A percentile compares a stretch with the other conserved stretches of the same genome.
These are phyloP conservation scores for Fusarium subglutinans DNA, from an alignment of 2,329 filamentous ascomycete genomes.

Conservation along the genomic window DNA sequence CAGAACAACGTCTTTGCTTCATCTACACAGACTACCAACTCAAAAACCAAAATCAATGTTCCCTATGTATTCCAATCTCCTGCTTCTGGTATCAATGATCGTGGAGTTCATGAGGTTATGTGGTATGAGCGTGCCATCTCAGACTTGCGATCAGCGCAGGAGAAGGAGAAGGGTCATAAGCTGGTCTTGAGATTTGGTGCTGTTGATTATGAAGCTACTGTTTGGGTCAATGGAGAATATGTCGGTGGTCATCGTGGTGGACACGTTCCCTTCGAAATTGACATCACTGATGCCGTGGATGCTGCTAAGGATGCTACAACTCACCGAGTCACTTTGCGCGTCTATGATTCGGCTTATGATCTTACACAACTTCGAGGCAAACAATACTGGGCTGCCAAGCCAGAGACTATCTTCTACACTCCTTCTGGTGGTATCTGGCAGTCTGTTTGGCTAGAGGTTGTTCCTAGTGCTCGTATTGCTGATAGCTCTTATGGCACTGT, in stretches of 20 bases:
- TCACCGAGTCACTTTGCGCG: slow-evolving; percentile 62
- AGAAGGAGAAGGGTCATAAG: slow-evolving; percentile 53
- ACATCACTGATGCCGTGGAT: slow-evolving; percentile 61
- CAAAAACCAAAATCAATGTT: slow-evolving; percentile 65
- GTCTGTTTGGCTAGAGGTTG: slow-evolving; percentile 65
- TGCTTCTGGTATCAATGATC: slow-evolving; percentile 69
- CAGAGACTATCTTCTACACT: slow-evolving; percentile 69
- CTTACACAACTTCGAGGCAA: slow-evolving; percentile 73
- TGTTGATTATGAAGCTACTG: slow-evolving; percentile 67
- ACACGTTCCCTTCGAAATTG: slow-evolving; percentile 67
- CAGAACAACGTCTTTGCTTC: slow-evolving; percentile 54
- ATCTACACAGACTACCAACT: slow-evolving; percentile 45
- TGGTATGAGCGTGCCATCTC: slow-evolving; percentile 69
- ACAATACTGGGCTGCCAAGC: slow-evolving; percentile 70
- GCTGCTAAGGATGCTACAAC: slow-evolving; percentile 34
- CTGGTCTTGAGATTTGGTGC: slow-evolving; percentile 67
- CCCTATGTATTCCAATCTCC: slow-evolving; percentile 73
- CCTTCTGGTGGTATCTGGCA: slow-evolving; percentile 68
- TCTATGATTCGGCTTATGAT: slow-evolving; percentile 72
- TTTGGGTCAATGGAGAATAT: slow-evolving; percentile 64
- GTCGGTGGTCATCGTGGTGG: slow-evolving; percentile 67
- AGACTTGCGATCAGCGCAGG: slow-evolving; percentile 57
- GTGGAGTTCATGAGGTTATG: slow-evolving; percentile 71
- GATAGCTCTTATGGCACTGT: slow-evolving; percentile 68
- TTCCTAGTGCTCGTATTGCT: slow-evolving; percentile 61